Conservation (phyloP, 225 moss, liverwort and hornwort genomes). For the Rhytidiadelphus loreus region DNA sequence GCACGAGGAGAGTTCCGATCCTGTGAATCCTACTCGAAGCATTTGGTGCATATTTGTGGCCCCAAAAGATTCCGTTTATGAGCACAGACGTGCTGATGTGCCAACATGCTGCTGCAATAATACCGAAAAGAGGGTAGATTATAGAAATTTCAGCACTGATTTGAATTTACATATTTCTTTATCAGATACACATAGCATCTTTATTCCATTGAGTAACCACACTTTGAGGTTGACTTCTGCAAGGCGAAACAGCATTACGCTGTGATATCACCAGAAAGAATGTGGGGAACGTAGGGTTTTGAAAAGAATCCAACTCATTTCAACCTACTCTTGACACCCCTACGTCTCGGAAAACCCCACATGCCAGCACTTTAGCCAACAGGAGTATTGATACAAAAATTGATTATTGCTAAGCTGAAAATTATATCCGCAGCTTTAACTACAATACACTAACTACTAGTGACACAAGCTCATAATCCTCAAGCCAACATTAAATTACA, state of each 20-base stretch:
- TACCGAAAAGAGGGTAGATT: neutral
- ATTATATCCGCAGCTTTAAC: neutral
- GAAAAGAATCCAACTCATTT: neutral
- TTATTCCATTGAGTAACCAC: neutral
- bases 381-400: neutral
- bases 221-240: neutral
- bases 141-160: neutral
- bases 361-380: neutral
- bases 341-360: neutral
- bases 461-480: neutral
- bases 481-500: neutral
- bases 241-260: neutral
- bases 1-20: neutral
- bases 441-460: neutral
- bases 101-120: neutral
- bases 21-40: neutral
- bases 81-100: neutral
- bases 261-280: neutral
- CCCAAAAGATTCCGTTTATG: neutral
- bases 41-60: neutral
- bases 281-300: neutral
- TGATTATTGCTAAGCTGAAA: neutral
- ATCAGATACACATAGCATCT: neutral
- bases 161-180: neutral
- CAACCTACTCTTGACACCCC: neutral